Base-by-base conservation (phyloP, 2,329 filamentous ascomycete species). In the Pseudocercospora vitis region DNA sequence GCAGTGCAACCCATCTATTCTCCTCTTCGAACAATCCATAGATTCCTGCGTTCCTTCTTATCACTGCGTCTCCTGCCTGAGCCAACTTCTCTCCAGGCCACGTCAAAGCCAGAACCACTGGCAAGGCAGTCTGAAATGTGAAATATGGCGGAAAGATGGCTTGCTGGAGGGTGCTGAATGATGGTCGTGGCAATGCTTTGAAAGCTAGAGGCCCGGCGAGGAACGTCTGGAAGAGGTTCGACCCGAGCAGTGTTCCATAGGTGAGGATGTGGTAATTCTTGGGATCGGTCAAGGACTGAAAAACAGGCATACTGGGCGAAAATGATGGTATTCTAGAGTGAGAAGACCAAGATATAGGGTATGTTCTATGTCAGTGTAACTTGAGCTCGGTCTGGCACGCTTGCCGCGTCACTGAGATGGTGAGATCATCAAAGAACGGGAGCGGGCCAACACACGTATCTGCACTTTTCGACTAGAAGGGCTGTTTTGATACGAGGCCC, bases 81-180 rank as follows among this genome's bases (percentile, higher is more conserved):
- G 62, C 60, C 11, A 68, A 28, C 50, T 63, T 67, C 39, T 78
- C 79, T n/a, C 82, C 84, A 4, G 91, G 91, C 68, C 89, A 92
- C 3, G 92, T 96, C 51, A 95, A 69, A 16, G 87, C 86, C 14
- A 96, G 76, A 18, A 89, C 67, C 12, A 86, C 71, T 0, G 94
- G 89, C 1, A 92, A 76, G 4, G 80, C 78, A 3, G 89, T 85
- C 74, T 97, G 92, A 53, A 97, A 76, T 40, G 82, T 78, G 71
- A 97, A 97, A 78, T 95, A 99, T 65, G 89, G 80, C 28, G 90
- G 90, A 75, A 96, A 96, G 49, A 91, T 82, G 59, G 83, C 83
- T 61, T 84, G 80, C 73, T 96, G 92, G 26, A 96, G 81, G 14
- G 84, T 79, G 21, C 86, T 83, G 76, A 99, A 97, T 68, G 89